Base-by-base conservation (phyloP, 108 stramenopile species). In the Skeletonema marinoi region DNA sequence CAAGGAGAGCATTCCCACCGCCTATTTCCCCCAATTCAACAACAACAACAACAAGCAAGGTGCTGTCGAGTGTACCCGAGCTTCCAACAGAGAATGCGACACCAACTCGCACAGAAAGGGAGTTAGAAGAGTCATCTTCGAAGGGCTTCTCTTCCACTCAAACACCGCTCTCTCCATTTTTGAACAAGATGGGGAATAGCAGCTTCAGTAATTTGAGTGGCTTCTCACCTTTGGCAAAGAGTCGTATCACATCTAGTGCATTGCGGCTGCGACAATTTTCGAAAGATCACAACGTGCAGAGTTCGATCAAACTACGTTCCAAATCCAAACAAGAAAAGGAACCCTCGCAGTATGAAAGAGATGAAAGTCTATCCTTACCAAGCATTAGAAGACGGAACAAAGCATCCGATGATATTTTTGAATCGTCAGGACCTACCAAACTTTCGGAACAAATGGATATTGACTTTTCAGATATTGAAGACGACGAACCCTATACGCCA, bases 231-330 rank as follows among this genome's bases (percentile, higher is more conserved):
- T 46, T 73, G 59, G 77, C 61, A 4, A 81, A 62, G 54, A 86
- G 75, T 67, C 79, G 85, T 21, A 38, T 86, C 25, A 70, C 72
- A 29, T 68, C 82, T 11, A 70, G 78, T 35, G 70, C 78, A 36
- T 58, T 83, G 17, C 66, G 38, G 14, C 61, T 86, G n/a, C 74
- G 69, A 7, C 65, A 64, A 70, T 81, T 86, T 60, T 80, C 82
- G 35, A 66, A 33, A 11, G 85, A 84, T 1, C 78, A 83, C 60
- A 64, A 71, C 14, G 21, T 38, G 41, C 12, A 25, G 16, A 75
- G 56, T 19, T 32, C 67, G 13, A 12, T 7, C 13, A 68, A 54
- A 60, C 38, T 62, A 32, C 30, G 42, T 32, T 35, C 31, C 64
- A 44, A 25, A 77, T 14, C 59, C 7, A 32, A 16, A 32, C 7